A percentile compares a stretch with the other conserved stretches of the same genome.
phyloP scores from a whole-genome alignment of 768 basidiomycete species.

The Psilocybe sp. region DNA sequence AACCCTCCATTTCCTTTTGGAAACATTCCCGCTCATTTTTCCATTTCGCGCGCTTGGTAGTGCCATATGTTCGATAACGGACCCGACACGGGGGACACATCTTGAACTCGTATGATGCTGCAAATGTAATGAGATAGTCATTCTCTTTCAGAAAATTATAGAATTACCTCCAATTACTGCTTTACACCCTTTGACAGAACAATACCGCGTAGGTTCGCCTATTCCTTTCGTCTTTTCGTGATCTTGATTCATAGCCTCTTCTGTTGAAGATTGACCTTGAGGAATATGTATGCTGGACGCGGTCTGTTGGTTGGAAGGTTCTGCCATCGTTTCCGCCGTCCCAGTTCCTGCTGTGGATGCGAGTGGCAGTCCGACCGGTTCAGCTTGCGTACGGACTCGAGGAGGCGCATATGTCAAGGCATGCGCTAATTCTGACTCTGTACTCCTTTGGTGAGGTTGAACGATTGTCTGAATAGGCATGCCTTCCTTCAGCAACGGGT shows the following conservation, averaged over 20 bases:
- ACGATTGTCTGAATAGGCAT: conserved; percentile 19
- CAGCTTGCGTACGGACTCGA: neutral
- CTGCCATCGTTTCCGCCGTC: no score
- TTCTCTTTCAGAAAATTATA: conserved; percentile 18
- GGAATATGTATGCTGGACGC: no score
- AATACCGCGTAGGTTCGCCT: conserved; percentile 28
- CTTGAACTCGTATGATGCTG: conserved; percentile 33
- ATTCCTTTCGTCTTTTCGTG: neutral
- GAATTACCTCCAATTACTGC: conserved; percentile 34
- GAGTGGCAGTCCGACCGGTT: no score
- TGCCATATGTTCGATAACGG: conserved; percentile 50
- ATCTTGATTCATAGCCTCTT: neutral
- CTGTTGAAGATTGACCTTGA: neutral
- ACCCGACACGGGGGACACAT: conserved; percentile 47
- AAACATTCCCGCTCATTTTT: conserved; percentile 42
- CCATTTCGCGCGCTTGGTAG: conserved; percentile 54
- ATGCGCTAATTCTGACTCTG: conserved; percentile 46
- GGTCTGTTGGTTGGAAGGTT: no score
- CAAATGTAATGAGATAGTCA: neutral
- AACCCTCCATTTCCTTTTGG: conserved; percentile 35
- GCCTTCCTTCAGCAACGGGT: neutral
- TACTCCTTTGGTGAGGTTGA: conserved; percentile 26
- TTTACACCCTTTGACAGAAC: conserved; percentile 58
- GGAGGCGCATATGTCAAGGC: conserved; percentile 38
- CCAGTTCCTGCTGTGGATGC: no score